Percentiles rank a stretch among this genome's conserved stretches.
Evolutionary conservation across 176 grass and related monocot species (phyloP).

Genomic region (Metroxylon sagu): DNA sequence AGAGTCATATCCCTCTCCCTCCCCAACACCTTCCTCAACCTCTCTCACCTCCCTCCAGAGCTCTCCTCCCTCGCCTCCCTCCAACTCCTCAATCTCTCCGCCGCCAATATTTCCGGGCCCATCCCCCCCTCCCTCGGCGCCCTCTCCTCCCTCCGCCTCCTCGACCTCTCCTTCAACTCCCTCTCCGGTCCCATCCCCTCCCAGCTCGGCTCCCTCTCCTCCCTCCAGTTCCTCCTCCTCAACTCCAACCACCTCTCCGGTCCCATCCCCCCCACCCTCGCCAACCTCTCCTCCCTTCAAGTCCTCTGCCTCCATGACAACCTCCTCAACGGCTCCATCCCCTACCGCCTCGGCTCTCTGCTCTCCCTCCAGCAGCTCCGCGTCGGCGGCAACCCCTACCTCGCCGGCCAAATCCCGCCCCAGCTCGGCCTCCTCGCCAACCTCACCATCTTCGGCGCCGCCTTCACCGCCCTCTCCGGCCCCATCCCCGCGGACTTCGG

Average conservation of each 20-base stretch:
- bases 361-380: slow-evolving; percentile 78
- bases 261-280: slow-evolving; percentile 50
- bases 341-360: slow-evolving; percentile 57
- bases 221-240: slow-evolving; percentile 80
- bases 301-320: slow-evolving; percentile 97
- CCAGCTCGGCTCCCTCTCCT: slow-evolving; percentile 43
- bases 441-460: slow-evolving; percentile 88
- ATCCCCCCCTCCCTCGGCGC: slow-evolving; percentile 44
- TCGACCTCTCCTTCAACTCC: slow-evolving; percentile 92
- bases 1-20: slow-evolving; percentile 76
- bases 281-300: slow-evolving; percentile 64
- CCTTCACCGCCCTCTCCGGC: slow-evolving; percentile 70
- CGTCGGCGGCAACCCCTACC: slow-evolving; percentile 60
- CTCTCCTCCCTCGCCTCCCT: slow-evolving; percentile 63
- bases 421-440: slow-evolving; percentile 71
- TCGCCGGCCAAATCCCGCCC: slow-evolving; percentile 47
- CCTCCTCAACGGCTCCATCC: slow-evolving; percentile 79
- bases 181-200: slow-evolving; percentile 46
- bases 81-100: slow-evolving; percentile 92
- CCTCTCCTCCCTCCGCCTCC: slow-evolving; percentile 54
- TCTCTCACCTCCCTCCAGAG: slow-evolving; percentile 47
- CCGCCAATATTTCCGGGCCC: slow-evolving; percentile 65
- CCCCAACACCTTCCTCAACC: slow-evolving; percentile 92
- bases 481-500: slow-evolving; percentile 69
- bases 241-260: slow-evolving; percentile 71